Conservation (phyloP, 2,329 filamentous ascomycete species). For the Ophiosphaerella narmari region DNA sequence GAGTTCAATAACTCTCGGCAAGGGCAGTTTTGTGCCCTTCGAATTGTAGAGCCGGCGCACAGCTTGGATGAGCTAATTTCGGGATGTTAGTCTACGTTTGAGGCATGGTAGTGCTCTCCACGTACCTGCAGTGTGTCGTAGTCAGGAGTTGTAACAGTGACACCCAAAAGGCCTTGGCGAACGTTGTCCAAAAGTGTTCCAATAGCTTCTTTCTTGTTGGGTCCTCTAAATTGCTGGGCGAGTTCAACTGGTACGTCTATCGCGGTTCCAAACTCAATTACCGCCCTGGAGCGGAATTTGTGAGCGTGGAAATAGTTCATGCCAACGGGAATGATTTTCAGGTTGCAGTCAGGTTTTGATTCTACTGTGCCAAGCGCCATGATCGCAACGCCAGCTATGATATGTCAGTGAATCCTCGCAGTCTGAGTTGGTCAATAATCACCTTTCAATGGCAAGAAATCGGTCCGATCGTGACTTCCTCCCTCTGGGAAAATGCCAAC, state of each 20-base stretch:
- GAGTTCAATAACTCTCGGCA: conserved; percentile 91
- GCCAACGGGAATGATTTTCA: conserved; percentile 94
- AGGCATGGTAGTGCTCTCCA: not conserved
- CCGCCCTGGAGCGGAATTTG: conserved; percentile 94
- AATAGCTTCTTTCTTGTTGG: conserved; percentile 76
- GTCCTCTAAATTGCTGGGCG: conserved; percentile 81
- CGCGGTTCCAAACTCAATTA: conserved; percentile 91
- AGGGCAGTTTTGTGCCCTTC: conserved; percentile 87
- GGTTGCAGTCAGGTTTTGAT: conserved; percentile 80
- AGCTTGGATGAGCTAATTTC: conserved; percentile 77
- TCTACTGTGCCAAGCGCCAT: conserved; percentile 94
- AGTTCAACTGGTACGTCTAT: conserved; percentile 83
- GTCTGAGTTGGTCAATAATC: not conserved
- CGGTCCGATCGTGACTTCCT: conserved; percentile 91
- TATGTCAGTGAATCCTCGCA: conserved; percentile 18
- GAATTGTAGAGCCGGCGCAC: conserved; percentile 92
- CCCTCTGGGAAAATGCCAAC: conserved; percentile 98
- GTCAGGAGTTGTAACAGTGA: conserved; percentile 90
- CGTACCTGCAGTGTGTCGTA: conserved; percentile 89
- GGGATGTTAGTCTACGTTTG: conserved; percentile 33
- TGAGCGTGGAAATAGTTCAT: conserved; percentile 99
- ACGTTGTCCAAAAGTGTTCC: conserved; percentile 83
- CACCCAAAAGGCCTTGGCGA: conserved; percentile 80
- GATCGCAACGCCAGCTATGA: conserved; percentile 84
- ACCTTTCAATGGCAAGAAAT: conserved; percentile 82